A percentile compares a stretch with the other conserved stretches of the same genome.
Conservation (phyloP, 768 basidiomycete species). For the Clathrus columnatus region DNA sequence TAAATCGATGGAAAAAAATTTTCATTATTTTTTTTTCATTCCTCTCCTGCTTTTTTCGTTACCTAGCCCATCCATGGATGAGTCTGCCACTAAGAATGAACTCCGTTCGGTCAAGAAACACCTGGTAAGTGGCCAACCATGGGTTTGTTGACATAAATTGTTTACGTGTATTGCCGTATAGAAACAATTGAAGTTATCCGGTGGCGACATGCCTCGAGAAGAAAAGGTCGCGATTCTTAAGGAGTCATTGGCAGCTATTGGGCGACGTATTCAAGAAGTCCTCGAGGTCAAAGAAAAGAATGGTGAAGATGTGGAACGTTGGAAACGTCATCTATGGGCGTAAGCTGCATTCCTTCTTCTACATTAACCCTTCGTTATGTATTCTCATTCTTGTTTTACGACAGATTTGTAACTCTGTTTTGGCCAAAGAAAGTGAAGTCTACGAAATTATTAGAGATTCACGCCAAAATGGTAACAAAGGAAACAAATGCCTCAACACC, state of each 20-base stretch:
- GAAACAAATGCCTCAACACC: slow-evolving; percentile 27
- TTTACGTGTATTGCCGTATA: slow-evolving; percentile 23
- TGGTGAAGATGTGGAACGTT: slow-evolving; percentile 78
- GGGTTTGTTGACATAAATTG: background rate
- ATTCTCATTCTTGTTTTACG: background rate
- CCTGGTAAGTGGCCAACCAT: slow-evolving; percentile 46
- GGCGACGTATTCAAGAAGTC: slow-evolving; percentile 81
- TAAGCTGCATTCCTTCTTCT: slow-evolving; percentile 35
- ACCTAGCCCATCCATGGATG: slow-evolving; percentile 88
- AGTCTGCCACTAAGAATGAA: slow-evolving; percentile 86
- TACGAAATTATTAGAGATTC: slow-evolving; percentile 87
- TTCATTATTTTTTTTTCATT: slow-evolving; percentile 9
- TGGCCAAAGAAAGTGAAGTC: slow-evolving; percentile 98
- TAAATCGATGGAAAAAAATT: background rate
- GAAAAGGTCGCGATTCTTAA: slow-evolving; percentile 95
- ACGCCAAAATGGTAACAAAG: slow-evolving; percentile 93
- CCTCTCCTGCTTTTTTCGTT: background rate
- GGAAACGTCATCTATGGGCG: slow-evolving; percentile 96
- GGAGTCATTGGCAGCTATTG: slow-evolving; percentile 90
- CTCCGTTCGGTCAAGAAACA: slow-evolving; percentile 95
- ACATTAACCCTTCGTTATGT: background rate
- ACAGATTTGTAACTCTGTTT: slow-evolving; percentile 87
- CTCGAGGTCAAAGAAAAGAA: slow-evolving; percentile 63
- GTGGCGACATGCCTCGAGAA: slow-evolving; percentile 87
- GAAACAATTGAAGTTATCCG: slow-evolving; percentile 94